Conservation (phyloP, 164 flowering plant species). For the Nymphaea thermarum region DNA sequence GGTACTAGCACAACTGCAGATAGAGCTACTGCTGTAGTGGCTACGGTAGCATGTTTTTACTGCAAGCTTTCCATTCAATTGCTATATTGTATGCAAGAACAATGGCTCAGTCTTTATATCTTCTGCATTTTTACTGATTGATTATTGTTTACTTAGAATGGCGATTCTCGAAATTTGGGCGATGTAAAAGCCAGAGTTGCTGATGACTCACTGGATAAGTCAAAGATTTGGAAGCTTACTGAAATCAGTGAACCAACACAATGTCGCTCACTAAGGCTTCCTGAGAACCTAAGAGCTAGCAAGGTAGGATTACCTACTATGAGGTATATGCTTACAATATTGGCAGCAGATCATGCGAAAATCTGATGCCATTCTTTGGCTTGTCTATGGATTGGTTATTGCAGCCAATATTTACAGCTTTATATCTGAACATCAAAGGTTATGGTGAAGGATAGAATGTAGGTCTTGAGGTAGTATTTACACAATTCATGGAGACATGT, state of each 20-base stretch:
- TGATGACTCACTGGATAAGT: constrained; percentile 60
- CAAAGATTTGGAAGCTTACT: constrained; percentile 73
- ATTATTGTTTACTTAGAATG: constrained; percentile 28
- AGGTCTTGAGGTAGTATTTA: no score
- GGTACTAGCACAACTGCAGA: constrained; percentile 4
- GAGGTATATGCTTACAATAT: neutral
- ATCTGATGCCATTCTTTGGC: no score
- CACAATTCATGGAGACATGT: no score
- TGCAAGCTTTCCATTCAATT: no score
- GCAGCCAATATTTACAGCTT: no score
- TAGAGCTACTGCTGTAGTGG: constrained; percentile 3
- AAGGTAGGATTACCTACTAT: constrained; percentile 27
- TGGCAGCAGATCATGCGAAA: no score
- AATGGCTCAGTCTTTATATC: no score
- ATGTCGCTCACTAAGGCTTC: constrained; percentile 52
- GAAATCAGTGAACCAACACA: constrained; percentile 61
- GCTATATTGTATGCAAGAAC: no score
- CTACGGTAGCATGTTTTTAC: neutral
- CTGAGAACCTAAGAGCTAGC: constrained; percentile 36
- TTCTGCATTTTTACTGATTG: neutral
- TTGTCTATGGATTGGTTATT: no score
- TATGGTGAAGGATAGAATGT: no score
- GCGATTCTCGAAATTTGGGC: constrained; percentile 44
- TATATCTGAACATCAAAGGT: no score
- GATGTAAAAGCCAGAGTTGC: constrained; percentile 58